These are phyloP conservation scores for Asterella californica DNA, from an alignment of 225 moss, liverwort and hornwort species.

Conservation along the genomic window DNA sequence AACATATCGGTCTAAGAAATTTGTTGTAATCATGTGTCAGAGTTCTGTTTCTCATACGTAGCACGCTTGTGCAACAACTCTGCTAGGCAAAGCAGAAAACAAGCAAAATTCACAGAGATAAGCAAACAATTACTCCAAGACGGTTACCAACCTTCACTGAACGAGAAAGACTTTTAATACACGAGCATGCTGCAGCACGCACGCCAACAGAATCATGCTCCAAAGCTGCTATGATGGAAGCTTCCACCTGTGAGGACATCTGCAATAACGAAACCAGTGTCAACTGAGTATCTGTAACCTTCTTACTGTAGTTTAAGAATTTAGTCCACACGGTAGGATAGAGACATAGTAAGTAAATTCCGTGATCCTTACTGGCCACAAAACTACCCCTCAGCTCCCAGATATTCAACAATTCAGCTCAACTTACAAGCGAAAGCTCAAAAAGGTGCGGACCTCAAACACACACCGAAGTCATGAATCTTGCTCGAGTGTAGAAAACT, in stretches of 20 bases:
- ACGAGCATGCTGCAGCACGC: constrained; percentile 85
- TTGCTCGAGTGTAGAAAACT: background rate
- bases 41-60: too few relatives aligned
- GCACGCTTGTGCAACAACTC: background rate
- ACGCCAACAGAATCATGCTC: constrained; percentile 74
- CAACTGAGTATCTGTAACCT: background rate
- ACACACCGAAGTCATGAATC: background rate
- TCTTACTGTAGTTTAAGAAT: background rate
- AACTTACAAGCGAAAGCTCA: background rate
- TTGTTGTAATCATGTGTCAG: too few relatives aligned
- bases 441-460: background rate
- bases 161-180: constrained; percentile 91
- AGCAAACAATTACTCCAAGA: background rate
- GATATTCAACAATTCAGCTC: background rate
- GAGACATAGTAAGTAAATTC: background rate
- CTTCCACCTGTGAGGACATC: constrained; percentile 55
- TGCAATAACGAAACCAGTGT: constrained; percentile 1
- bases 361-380: background rate
- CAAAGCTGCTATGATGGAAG: constrained; percentile 76
- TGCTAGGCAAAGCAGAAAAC: background rate
- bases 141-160: constrained; percentile 79
- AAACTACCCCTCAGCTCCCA: background rate
- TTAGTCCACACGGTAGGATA: background rate
- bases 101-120: background rate
- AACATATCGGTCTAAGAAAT: too few relatives aligned